Base-by-base conservation (phyloP, 371 early-diverging fungal genomes). In the Mucor sp. region DNA sequence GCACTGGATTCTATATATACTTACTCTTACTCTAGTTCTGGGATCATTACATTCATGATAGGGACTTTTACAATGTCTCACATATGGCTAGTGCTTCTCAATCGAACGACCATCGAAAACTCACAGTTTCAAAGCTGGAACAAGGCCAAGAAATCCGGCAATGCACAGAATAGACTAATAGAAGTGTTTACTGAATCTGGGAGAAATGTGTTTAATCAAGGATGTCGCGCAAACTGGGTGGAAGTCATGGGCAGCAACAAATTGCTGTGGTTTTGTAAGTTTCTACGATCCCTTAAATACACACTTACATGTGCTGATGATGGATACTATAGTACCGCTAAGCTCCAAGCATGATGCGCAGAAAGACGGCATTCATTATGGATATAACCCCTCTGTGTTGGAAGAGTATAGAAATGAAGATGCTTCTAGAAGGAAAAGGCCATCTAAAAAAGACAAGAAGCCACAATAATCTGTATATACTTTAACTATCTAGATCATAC, bases 21-120 rank as follows among this genome's bases (percentile, higher is more conserved):
- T 28, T n/a, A 33, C 7, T 0, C n/a, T n/a, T 2, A 21, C 4
- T 4, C 14, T 58, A 75, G 74, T 5, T 62, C 73, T 27, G 75
- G 75, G 4, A 55, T 76, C 12, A 12, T 78, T 19, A 76, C 71
- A 7, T 47, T 82, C 50, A 65, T 81, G 17, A 53, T 83, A 15
- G 72, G 83, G 4, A 64, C 70, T 6, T 72, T 86, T 53, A 79
- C 82, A 57, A 71, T 79, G 17, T 62, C 81, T 30, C 86, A 86
- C 68, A 55, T 79, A 11, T 76, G 82, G 63, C 74, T 84, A 19
- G 72, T 83, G 12, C 50, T 79, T 15, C 23, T 78, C 37, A 83
- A 84, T 65, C 69, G 83, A 60, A 84, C 86, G 4, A 86, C 86
- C 0, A 81, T 86, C 41, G 86, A 86, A 67, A 79, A 79, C 41